Percentiles rank a stretch among this genome's conserved stretches.
phyloP scores from a whole-genome alignment of 2,329 filamentous ascomycete species.

The Aspergillus tubingensis region DNA sequence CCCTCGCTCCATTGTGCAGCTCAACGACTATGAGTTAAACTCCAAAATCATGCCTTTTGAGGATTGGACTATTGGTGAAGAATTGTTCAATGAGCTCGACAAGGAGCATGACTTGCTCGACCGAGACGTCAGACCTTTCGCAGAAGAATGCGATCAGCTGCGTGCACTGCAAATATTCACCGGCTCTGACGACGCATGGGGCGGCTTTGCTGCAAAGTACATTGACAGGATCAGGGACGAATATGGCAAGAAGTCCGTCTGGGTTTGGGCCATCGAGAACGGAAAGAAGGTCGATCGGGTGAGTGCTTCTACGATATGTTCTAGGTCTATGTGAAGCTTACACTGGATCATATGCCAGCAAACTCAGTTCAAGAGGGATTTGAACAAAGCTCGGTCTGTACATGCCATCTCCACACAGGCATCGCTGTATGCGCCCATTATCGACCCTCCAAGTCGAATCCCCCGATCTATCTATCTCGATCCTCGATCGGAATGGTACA shows the following conservation, averaged over 20 bases:
- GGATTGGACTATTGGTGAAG: constrained; percentile 70
- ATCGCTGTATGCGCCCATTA: constrained; percentile 76
- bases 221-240: constrained; percentile 82
- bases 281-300: constrained; percentile 58
- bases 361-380: constrained; percentile 64
- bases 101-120: constrained; percentile 85
- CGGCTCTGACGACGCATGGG: constrained; percentile 76
- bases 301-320: constrained; percentile 23
- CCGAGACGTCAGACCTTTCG: constrained; percentile 82
- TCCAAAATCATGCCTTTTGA: constrained; percentile 81
- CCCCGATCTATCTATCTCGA: constrained; percentile 64
- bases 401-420: constrained; percentile 68
- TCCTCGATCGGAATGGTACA: constrained; percentile 71
- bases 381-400: constrained; percentile 74
- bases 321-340: not conserved
- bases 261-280: constrained; percentile 82
- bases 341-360: constrained; percentile 36
- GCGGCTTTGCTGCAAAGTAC: constrained; percentile 72
- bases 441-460: constrained; percentile 59
- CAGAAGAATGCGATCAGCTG: constrained; percentile 90
- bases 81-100: constrained; percentile 72
- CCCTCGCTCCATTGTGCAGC: constrained; percentile 79
- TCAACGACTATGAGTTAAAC: constrained; percentile 83
- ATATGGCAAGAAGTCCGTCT: constrained; percentile 82
- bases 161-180: constrained; percentile 81